These are phyloP conservation scores for Tetracladium marchalianum DNA, from an alignment of 495 filamentous ascomycete species.

Conservation along the genomic window DNA sequence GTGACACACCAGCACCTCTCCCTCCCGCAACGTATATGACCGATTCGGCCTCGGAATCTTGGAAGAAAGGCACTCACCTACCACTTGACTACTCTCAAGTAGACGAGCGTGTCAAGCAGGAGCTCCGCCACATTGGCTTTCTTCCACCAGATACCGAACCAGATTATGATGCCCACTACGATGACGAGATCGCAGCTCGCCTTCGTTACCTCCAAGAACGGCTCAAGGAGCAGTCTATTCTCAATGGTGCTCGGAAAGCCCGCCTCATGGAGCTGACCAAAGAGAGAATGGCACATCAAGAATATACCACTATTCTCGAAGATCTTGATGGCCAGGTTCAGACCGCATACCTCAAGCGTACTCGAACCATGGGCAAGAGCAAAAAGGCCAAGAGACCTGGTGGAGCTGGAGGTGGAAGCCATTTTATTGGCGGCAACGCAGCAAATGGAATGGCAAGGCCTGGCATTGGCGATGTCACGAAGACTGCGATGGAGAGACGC, in stretches of 20 bases:
- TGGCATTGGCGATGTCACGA: conserved; percentile 82
- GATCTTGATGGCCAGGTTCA: conserved; percentile 95
- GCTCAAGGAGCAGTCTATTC: conserved; percentile 66
- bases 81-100: conserved; percentile 76
- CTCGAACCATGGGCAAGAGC: conserved; percentile 83
- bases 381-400: conserved; percentile 86
- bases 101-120: conserved; percentile 81
- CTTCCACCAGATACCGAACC: conserved; percentile 55
- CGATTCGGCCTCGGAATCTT: conserved; percentile 50
- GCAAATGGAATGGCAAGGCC: conserved; percentile 54
- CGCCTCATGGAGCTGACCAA: conserved; percentile 75
- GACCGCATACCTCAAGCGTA: conserved; percentile 89
- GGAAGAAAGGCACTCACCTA: conserved; percentile 45
- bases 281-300: conserved; percentile 87
- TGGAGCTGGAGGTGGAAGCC: conserved; percentile 43
- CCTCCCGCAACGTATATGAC: conserved; percentile 69
- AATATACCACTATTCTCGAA: conserved; percentile 93
- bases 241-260: conserved; percentile 84
- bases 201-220: conserved; percentile 75
- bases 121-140: conserved; percentile 91
- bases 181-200: conserved; percentile 90
- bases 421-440: conserved; percentile 34
- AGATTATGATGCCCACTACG: conserved; percentile 80
- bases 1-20: conserved; percentile 25
- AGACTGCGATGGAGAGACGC: conserved; percentile 81